These are phyloP conservation scores for Claviceps sp. DNA, from an alignment of 2,329 filamentous ascomycete genomes.

Conservation along the genomic window DNA sequence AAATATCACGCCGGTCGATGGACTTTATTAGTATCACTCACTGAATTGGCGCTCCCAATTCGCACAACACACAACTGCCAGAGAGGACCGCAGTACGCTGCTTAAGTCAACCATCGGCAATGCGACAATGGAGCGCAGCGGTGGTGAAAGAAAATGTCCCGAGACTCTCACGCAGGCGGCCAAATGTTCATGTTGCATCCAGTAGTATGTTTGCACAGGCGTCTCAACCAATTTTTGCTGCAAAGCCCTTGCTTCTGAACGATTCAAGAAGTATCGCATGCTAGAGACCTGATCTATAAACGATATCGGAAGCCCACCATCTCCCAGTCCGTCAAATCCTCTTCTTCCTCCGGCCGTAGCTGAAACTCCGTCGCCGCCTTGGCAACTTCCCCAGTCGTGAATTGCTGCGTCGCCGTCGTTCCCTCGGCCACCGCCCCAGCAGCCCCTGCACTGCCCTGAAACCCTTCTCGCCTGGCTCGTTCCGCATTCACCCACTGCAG, in stretches of 20 bases:
- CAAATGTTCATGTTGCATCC: no score
- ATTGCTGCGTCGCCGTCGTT: constrained; percentile 18
- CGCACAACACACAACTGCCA: no score
- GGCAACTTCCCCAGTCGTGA: constrained; percentile 12
- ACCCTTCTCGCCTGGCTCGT: constrained; percentile 28
- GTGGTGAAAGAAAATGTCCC: no score
- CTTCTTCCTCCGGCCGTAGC: constrained; percentile 32
- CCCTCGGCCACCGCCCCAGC: constrained; percentile 26
- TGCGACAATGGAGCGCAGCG: no score
- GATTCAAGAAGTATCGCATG: no score
- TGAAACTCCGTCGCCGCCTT: constrained; percentile 22
- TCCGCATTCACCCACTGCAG: constrained; percentile 30
- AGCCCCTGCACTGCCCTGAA: constrained; percentile 29
- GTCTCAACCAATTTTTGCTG: no score
- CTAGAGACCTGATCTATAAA: constrained; percentile 16
- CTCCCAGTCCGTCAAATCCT: constrained; percentile 48
- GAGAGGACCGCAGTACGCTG: no score
- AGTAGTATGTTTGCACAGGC: no score
- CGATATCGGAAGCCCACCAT: constrained; percentile 46
- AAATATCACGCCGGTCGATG: not conserved
- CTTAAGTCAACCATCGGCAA: no score
- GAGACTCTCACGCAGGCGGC: no score
- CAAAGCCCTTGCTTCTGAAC: no score
- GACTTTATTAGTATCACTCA: not conserved
- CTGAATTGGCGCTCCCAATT: no score